These are phyloP conservation scores for Umbelopsis vinacea DNA, from an alignment of 192 early-diverging fungal species.

Conservation along the genomic window DNA sequence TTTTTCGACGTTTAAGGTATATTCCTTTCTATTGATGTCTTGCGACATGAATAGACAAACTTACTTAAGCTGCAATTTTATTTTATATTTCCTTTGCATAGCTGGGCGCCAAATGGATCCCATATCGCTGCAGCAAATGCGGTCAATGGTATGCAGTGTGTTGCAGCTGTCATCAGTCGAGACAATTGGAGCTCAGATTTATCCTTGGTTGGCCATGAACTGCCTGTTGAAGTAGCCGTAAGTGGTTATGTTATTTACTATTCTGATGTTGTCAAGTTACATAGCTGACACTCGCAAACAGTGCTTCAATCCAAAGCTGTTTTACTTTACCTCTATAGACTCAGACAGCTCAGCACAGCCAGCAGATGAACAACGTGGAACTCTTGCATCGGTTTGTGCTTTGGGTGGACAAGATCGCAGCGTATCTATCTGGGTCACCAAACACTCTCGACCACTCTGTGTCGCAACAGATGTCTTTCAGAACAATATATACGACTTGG, in stretches of 20 bases:
- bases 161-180: slow-evolving; percentile 81
- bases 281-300: neutral
- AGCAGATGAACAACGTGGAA: slow-evolving; percentile 30
- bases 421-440: slow-evolving; percentile 88
- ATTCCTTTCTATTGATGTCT: neutral
- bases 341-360: slow-evolving; percentile 21
- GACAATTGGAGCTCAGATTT: slow-evolving; percentile 79
- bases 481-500: slow-evolving; percentile 85
- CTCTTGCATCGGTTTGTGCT: slow-evolving; percentile 72
- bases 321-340: slow-evolving; percentile 48
- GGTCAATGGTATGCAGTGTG: slow-evolving; percentile 74
- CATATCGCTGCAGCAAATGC: slow-evolving; percentile 90
- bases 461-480: slow-evolving; percentile 76
- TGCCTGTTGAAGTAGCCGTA: slow-evolving; percentile 86
- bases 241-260: slow-evolving; percentile 19
- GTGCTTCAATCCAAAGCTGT: slow-evolving; percentile 83
- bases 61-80: neutral
- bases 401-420: slow-evolving; percentile 90
- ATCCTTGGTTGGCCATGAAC: slow-evolving; percentile 86
- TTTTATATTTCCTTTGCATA: slow-evolving; percentile 27
- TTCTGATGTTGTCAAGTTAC: neutral
- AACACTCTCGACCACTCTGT: slow-evolving; percentile 70
- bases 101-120: slow-evolving; percentile 98
- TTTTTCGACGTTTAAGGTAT: slow-evolving; percentile 86
- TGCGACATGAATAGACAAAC: neutral